phyloP scores from a whole-genome alignment of 139 green algal genomes.

The Diplosphaera chodatii region DNA sequence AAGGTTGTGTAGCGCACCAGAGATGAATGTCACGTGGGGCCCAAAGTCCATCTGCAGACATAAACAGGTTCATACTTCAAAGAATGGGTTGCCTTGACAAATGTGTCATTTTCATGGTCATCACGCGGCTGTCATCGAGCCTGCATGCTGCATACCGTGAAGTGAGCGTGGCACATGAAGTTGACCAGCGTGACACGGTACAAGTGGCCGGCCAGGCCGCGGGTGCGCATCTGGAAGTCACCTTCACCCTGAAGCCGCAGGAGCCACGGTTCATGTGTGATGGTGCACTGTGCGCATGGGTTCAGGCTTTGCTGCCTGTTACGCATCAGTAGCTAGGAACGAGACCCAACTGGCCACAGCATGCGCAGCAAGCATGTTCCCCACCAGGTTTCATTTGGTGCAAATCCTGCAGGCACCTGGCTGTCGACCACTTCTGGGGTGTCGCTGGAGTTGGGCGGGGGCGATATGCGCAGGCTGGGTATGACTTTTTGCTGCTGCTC shows the following conservation, averaged over 20 bases:
- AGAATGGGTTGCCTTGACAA: too few relatives aligned
- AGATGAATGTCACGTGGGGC: slow-evolving; percentile 6
- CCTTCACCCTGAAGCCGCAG: background rate
- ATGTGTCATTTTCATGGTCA: too few relatives aligned
- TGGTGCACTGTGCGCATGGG: too few relatives aligned
- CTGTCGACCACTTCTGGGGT: background rate
- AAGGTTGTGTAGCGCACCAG: background rate
- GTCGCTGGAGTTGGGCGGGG: background rate
- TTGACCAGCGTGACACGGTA: slow-evolving; percentile 47
- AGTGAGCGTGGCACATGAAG: slow-evolving; percentile 74
- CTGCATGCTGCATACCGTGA: slow-evolving; percentile 17
- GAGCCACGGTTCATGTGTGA: too few relatives aligned
- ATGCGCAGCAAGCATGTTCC: too few relatives aligned
- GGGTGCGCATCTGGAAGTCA: background rate
- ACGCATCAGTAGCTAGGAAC: too few relatives aligned
- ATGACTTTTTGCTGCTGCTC: background rate
- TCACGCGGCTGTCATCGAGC: too few relatives aligned
- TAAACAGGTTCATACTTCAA: too few relatives aligned
- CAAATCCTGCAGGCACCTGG: too few relatives aligned
- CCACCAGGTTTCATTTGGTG: too few relatives aligned
- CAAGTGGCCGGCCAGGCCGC: slow-evolving; percentile 33
- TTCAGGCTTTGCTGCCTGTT: too few relatives aligned
- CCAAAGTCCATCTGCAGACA: slow-evolving; percentile 39
- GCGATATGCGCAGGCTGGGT: background rate
- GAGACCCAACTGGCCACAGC: too few relatives aligned